Evolutionary conservation across 352 stramenopile genomes (phyloP).

Genomic region (Phytopythium aichiense): DNA sequence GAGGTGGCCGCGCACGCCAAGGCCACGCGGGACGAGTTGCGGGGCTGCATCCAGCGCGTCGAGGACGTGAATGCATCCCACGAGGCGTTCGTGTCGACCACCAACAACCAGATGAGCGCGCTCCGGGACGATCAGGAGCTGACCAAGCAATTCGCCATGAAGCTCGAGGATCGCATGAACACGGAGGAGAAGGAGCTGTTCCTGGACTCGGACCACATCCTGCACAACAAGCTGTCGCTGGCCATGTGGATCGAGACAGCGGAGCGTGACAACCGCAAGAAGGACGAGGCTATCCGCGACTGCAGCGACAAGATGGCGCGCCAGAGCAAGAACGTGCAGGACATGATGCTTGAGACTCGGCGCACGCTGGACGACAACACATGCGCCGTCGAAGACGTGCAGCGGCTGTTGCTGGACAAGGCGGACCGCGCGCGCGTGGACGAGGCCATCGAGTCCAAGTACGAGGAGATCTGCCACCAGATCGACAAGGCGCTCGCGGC

Average conservation of each 20-base stretch:
- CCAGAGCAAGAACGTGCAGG: slow-evolving; percentile 75
- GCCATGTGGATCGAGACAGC: slow-evolving; percentile 77
- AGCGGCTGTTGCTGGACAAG: slow-evolving; percentile 73
- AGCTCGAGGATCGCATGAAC: slow-evolving; percentile 82
- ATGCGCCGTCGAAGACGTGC: slow-evolving; percentile 79
- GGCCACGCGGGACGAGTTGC: slow-evolving; percentile 49
- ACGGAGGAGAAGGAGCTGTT: slow-evolving; percentile 80
- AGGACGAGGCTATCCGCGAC: slow-evolving; percentile 76
- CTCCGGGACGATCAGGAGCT: slow-evolving; percentile 67
- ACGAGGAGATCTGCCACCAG: slow-evolving; percentile 91
- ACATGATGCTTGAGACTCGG: slow-evolving; percentile 84
- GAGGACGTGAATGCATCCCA: slow-evolving; percentile 38
- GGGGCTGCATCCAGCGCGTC: slow-evolving; percentile 36
- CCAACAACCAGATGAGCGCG: slow-evolving; percentile 37
- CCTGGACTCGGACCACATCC: slow-evolving; percentile 72
- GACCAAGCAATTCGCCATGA: slow-evolving; percentile 79
- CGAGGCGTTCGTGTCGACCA: slow-evolving; percentile 48
- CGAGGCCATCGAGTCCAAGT: slow-evolving; percentile 88
- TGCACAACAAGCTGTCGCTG: slow-evolving; percentile 73
- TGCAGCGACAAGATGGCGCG: slow-evolving; percentile 80
- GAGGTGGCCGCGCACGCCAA: slow-evolving; percentile 47
- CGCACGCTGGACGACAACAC: slow-evolving; percentile 83
- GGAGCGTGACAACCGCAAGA: slow-evolving; percentile 63
- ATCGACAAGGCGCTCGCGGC: slow-evolving; percentile 84
- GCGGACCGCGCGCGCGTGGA: slow-evolving; percentile 81